Base-by-base conservation (phyloP, 805 yeast genomes). In the Kurtzmaniella fragi region DNA sequence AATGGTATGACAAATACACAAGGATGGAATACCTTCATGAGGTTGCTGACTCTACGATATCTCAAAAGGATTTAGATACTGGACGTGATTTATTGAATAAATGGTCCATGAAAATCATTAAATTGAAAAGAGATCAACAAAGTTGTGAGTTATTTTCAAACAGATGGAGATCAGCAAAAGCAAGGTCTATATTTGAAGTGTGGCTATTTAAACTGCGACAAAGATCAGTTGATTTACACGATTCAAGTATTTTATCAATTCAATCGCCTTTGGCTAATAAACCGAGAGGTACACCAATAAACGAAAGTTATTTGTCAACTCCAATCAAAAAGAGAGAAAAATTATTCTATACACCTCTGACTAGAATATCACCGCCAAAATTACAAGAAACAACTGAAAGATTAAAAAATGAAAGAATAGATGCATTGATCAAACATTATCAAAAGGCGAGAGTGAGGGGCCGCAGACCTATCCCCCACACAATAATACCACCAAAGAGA, bases 361-460 rank as follows among this genome's bases (percentile, higher is more conserved):
- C 51, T 11, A 48, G 64, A 26, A 47, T 53, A 9, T 63, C 70
- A 36, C 70, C 71, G 2, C 51, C 63, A 4, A 57, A 61, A 29
- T 49, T 67, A 13, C 70, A 62, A 42, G 69, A 65, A 41, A 66
- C 74, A 1, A 63, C 67, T 25, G 56, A 61, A 34, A 45, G 67
- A 34, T 44, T 67, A 44, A 57, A 56, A 32, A 53, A 48, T 28
- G 64, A 63, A 40, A 53, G 56, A 29, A 53, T 68, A 29, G 56
- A 58, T 23, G 71, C 69, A 2, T 46, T 66, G 37, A 51, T 60
- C 12, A 52, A 52, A 28, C 63, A 63, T 33, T 67, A 57, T 40
- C 58, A 62, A 6, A 47, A 47, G 28, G 60, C 52, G 1, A 56
- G 42, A 29, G 48, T 45, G 10, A 29, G 17, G 14, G n/a, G 9